Percentiles rank a stretch among this genome's conserved stretches.
Conservation (phyloP, 495 filamentous ascomycete genomes). For the Antarctomyces pellizariae region DNA sequence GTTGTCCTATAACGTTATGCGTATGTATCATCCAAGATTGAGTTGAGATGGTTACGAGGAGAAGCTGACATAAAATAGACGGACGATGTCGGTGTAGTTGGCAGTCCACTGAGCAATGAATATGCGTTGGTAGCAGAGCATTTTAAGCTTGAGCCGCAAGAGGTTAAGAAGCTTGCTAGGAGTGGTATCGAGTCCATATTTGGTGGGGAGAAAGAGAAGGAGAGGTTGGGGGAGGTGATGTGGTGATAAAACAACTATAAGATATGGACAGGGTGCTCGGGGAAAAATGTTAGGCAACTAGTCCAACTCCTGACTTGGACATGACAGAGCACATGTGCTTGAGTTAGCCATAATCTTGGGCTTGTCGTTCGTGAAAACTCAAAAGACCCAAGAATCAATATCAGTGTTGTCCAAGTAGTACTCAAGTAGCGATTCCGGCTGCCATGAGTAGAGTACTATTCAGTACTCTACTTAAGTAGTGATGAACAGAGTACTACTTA, state of each 20-base stretch:
- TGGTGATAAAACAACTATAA: constrained; percentile 9
- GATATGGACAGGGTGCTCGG: no score
- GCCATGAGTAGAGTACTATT: no score
- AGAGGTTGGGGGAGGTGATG: constrained; percentile 28
- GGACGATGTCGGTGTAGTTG: constrained; percentile 72
- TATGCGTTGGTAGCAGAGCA: constrained; percentile 50
- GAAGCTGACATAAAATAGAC: constrained; percentile 27
- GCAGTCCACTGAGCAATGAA: constrained; percentile 57
- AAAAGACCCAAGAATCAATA: no score
- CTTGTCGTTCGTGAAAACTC: no score
- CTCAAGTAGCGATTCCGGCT: no score
- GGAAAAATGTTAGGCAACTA: no score
- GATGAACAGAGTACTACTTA: no score
- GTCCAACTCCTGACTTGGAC: no score
- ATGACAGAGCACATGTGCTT: no score
- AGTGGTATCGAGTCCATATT: constrained; percentile 40
- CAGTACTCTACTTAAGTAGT: no score
- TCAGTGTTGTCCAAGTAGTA: no score
- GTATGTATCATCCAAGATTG: constrained; percentile 19
- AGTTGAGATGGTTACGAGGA: background rate
- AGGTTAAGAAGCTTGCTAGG: constrained; percentile 32
- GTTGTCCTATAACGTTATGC: constrained; percentile 31
- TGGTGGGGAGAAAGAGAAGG: constrained; percentile 34
- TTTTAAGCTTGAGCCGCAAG: constrained; percentile 30
- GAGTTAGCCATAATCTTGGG: no score